A percentile compares a stretch with the other conserved stretches of the same genome.
phyloP scores from a whole-genome alignment of 2,329 filamentous ascomycete genomes.

The Grosmannia serpens region DNA sequence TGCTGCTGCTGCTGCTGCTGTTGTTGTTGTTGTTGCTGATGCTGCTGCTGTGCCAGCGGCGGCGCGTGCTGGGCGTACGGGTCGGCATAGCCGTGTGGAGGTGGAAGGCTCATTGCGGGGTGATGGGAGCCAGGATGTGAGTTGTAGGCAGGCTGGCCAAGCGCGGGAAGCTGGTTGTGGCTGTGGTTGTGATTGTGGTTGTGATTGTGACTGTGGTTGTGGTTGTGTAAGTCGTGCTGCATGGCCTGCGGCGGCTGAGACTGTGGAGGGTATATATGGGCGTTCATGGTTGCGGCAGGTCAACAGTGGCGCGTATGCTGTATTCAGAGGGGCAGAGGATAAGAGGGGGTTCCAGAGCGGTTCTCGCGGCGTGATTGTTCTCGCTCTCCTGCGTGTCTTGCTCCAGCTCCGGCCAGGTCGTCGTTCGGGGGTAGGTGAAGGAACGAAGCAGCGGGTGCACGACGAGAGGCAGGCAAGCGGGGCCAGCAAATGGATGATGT shows the following conservation, averaged over 20 bases:
- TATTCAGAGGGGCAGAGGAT: neutral
- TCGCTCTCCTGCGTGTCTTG: neutral
- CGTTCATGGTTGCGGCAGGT: constrained; percentile 7
- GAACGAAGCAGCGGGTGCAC: neutral
- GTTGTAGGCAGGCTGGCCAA: constrained; percentile 6
- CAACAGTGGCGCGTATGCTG: neutral
- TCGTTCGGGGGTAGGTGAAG: neutral
- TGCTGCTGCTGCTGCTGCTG: constrained; percentile 1
- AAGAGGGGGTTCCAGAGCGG: neutral
- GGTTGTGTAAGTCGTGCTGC: constrained; percentile 10
- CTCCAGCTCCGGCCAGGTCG: neutral
- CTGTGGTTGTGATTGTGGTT: neutral
- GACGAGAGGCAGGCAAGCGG: neutral
- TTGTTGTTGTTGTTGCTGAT: neutral
- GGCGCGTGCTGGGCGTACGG: constrained; percentile 8
- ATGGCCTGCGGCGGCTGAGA: constrained; percentile 8
- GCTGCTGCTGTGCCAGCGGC: neutral
- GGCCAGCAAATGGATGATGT: neutral
- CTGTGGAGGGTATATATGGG: constrained; percentile 7
- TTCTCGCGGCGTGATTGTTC: neutral
- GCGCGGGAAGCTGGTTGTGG: constrained; percentile 9
- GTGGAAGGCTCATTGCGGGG: constrained; percentile 10
- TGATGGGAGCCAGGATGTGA: constrained; percentile 6
- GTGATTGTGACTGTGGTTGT: neutral
- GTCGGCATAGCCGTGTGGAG: constrained; percentile 10